Percentiles rank a stretch among this genome's conserved stretches.
These are phyloP conservation scores for Amaranthus palmeri DNA, from an alignment of 148 eudicot genomes.

Conservation along the genomic window DNA sequence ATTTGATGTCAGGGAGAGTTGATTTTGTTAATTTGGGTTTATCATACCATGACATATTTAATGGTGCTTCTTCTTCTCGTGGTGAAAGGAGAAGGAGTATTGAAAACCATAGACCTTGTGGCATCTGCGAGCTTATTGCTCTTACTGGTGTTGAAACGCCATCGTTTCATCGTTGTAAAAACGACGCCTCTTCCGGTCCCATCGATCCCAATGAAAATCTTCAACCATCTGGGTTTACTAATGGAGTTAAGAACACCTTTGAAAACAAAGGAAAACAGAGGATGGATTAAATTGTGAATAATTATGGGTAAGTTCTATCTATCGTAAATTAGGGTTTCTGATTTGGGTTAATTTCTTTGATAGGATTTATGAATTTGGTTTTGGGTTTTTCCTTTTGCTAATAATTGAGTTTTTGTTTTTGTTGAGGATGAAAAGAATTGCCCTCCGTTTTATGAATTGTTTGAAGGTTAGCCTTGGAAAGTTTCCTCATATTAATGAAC, in stretches of 20 bases:
- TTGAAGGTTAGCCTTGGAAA: constrained; percentile 16
- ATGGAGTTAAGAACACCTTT: no score
- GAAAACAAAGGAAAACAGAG: constrained; percentile 5
- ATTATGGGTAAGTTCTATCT: neutral
- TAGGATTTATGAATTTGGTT: neutral
- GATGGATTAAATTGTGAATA: neutral
- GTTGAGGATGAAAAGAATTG: neutral
- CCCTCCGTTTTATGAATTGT: constrained; percentile 17
- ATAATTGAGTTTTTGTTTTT: neutral
- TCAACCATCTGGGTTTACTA: constrained; percentile 3
- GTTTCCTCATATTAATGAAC: no score
- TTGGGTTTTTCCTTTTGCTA: neutral
- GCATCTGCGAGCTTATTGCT: constrained; percentile 27
- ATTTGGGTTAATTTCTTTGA: neutral
- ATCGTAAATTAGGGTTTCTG: neutral
- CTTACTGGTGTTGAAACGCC: constrained; percentile 13
- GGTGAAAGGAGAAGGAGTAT: neutral
- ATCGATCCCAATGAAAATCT: constrained; percentile 33
- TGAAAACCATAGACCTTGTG: constrained; percentile 22
- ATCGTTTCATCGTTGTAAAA: constrained; percentile 49
- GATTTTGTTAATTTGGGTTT: constrained; percentile 29
- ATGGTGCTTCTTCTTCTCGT: constrained; percentile 13
- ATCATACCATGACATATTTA: neutral
- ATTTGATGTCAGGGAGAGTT: constrained; percentile 29
- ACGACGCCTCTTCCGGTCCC: constrained; percentile 44